Evolutionary conservation across 2,329 filamentous ascomycete genomes (phyloP).

Genomic region (Alternaria brassicae): DNA sequence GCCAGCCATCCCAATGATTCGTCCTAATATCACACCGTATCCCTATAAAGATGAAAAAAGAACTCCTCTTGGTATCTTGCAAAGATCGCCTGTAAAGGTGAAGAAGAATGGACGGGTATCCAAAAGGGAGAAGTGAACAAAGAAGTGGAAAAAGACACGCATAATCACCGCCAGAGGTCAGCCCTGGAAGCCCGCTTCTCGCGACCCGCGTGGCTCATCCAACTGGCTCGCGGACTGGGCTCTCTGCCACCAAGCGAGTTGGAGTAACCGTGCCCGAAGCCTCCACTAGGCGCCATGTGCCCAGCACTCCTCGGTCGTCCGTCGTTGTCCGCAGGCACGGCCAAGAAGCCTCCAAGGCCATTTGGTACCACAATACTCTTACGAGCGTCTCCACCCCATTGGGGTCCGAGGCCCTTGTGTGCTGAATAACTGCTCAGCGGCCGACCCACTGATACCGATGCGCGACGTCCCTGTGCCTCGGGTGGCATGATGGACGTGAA

Average conservation of each 20-base stretch:
- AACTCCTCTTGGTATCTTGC: conserved; percentile 14
- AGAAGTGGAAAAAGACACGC: conserved; percentile 10
- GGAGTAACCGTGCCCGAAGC: conserved; percentile 36
- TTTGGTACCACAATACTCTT: conserved; percentile 71
- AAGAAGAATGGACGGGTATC: conserved; percentile 21
- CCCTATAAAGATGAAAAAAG: conserved; percentile 2
- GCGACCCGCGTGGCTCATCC: conserved; percentile 41
- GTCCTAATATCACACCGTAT: conserved; percentile 4
- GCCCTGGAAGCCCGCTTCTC: conserved; percentile 46
- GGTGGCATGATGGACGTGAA: conserved; percentile 66
- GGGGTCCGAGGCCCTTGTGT: conserved; percentile 58
- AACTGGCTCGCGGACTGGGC: conserved; percentile 38
- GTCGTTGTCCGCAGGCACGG: conserved; percentile 60
- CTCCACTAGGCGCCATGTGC: conserved; percentile 29
- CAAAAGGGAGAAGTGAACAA: conserved; percentile 22
- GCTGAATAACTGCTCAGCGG: conserved; percentile 56
- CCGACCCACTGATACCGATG: conserved; percentile 50
- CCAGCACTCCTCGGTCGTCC: conserved; percentile 48
- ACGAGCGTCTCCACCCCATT: conserved; percentile 66
- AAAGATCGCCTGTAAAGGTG: conserved; percentile 9
- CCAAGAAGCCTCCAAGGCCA: conserved; percentile 70
- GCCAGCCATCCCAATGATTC: conserved; percentile 9
- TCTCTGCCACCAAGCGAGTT: conserved; percentile 34
- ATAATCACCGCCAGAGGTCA: conserved; percentile 46
- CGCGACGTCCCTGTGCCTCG: conserved; percentile 54